Base-by-base conservation (phyloP, 257 asterid genomes). In the Lavandula angustifolia region DNA sequence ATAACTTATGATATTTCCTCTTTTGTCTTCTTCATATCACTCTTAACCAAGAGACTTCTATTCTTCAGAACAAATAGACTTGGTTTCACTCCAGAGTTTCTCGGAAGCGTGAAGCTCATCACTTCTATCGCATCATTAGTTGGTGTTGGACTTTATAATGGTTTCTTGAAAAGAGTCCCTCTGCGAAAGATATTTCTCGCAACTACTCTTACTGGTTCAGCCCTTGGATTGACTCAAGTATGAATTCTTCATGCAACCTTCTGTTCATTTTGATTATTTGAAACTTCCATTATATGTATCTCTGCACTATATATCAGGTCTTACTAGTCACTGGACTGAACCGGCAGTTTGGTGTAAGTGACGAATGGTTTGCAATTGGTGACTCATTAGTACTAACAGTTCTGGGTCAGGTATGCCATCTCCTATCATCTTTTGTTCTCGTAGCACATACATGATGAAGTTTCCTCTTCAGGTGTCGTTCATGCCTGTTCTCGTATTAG, bases 361-460 rank as follows among this genome's bases (percentile, higher is more conserved):
- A 91, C 33, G 95, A 91, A 86, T 91, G 96, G 97, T 91, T 91
- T 56, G 84, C 97, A 3, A 82, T 87, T 57, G 97, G 97, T 11
- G 97, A 91, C 80, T 91, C 97, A 2, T 80, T 91, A 81, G 78
- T 85, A 44, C 55, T 91, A 68, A 87, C 97, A 51, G 97, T 91
- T 71, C 96, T 91, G 11, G 79, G 94, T 44, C 95, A 87, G 89
- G 97, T 91, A 80, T 11, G 43, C 8, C 34, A 50, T 50, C 34
- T 18, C 13, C 7, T 1, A 51, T 7, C 56, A 18, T 51, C 9
- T 44, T 51, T 54, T 29, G 10, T 50, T 13, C 27, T 22, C 27
- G 1, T 22, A 22, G 27, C 27, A 22, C 27, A 22, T 38, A 11
- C 55, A 17, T 31, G n/a, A 11, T 60, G 53, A 46, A 44, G 52